These are phyloP conservation scores for Neonectria magnoliae DNA, from an alignment of 2,329 filamentous ascomycete genomes.

Conservation along the genomic window DNA sequence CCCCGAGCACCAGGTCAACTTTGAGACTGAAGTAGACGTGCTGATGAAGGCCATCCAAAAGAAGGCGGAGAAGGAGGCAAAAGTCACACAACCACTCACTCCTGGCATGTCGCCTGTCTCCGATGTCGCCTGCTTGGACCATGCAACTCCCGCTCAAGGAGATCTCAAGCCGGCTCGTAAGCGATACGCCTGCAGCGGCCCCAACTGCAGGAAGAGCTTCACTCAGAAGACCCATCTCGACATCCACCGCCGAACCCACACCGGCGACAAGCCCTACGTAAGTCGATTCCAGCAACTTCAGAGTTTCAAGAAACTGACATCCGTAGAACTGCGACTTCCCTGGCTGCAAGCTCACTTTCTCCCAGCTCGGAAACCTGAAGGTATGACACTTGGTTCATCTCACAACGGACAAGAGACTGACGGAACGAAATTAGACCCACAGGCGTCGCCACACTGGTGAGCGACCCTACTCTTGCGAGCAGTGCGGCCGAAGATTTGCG, in stretches of 20 bases:
- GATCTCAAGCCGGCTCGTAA: conserved; percentile 56
- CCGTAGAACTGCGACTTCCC: conserved; percentile 73
- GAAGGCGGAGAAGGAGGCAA: conserved; percentile 58
- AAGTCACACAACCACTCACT: conserved; percentile 40
- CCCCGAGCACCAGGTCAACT: conserved; percentile 65
- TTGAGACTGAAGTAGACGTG: conserved; percentile 85
- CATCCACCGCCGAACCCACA: conserved; percentile 89
- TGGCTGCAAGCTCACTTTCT: conserved; percentile 82
- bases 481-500: conserved; percentile 84
- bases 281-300: conserved; percentile 49
- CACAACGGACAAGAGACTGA: not conserved
- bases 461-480: conserved; percentile 81
- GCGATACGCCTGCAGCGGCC: conserved; percentile 77
- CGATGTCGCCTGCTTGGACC: conserved; percentile 33
- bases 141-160: conserved; percentile 32
- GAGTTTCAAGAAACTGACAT: conserved; percentile 35
- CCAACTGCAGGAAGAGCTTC: conserved; percentile 83
- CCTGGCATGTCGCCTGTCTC: conserved; percentile 40
- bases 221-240: conserved; percentile 92
- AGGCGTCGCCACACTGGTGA: conserved; percentile 88
- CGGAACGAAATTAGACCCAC: conserved; percentile 71
- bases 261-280: conserved; percentile 90
- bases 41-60: conserved; percentile 90
- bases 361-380: conserved; percentile 90
- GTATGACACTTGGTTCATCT: conserved; percentile 54